Conservation (phyloP, 2,329 filamentous ascomycete genomes). For the Bipolaris oryzae region DNA sequence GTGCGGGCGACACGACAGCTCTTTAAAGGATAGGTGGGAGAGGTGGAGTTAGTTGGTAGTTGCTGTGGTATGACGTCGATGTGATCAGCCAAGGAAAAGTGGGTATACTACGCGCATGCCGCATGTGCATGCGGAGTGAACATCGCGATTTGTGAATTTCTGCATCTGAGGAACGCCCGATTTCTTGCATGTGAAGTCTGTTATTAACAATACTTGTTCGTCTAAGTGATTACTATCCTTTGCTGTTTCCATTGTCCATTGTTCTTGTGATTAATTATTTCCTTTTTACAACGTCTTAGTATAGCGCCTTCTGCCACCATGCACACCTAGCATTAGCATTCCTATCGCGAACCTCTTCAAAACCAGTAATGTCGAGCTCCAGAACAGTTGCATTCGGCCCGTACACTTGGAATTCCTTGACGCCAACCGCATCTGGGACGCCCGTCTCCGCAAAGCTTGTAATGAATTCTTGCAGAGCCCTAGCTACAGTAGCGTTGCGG, state of each 20-base stretch:
- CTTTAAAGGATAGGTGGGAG: slow-evolving; percentile 21
- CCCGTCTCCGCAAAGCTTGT: slow-evolving; percentile 52
- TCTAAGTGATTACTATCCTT: slow-evolving; percentile 5
- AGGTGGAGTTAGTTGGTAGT: slow-evolving; percentile 12
- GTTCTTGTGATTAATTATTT: not conserved
- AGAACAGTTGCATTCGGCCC: slow-evolving; percentile 53
- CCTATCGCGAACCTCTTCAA: slow-evolving; percentile 52
- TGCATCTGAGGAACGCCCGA: not conserved
- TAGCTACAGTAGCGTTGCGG: slow-evolving; percentile 46
- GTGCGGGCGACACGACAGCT: slow-evolving; percentile 17
- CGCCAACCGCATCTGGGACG: slow-evolving; percentile 45
- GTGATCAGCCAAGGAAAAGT: slow-evolving; percentile 22
- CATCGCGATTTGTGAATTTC: slow-evolving; percentile 10
- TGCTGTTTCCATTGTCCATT: not conserved
- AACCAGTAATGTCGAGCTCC: slow-evolving; percentile 52
- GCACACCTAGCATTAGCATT: slow-evolving; percentile 57
- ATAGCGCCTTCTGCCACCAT: slow-evolving; percentile 61
- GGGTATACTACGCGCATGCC: slow-evolving; percentile 4
- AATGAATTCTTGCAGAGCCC: slow-evolving; percentile 55
- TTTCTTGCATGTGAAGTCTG: not conserved
- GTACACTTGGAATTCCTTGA: slow-evolving; percentile 56
- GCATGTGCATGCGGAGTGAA: not conserved
- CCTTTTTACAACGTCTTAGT: slow-evolving; percentile 25
- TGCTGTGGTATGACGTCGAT: slow-evolving; percentile 30
- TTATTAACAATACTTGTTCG: not conserved